Percentiles rank a stretch among this genome's conserved stretches.
Conservation (phyloP, 2,329 filamentous ascomycete species). For the Colletotrichum neosansevieriae region DNA sequence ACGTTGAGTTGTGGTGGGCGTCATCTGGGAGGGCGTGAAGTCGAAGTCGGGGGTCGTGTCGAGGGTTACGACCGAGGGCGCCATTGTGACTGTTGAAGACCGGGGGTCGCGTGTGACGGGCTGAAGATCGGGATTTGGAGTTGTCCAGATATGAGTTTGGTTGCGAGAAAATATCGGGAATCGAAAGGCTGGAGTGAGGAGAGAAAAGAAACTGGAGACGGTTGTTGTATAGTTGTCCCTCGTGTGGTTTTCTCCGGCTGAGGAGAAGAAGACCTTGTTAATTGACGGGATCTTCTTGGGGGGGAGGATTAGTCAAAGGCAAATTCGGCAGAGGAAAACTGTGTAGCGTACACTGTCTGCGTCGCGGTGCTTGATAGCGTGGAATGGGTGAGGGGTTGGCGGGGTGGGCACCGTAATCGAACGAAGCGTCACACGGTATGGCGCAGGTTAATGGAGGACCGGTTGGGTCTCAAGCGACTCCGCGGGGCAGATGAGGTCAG, state of each 20-base stretch:
- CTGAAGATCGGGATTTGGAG: not conserved
- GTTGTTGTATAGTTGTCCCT: not conserved
- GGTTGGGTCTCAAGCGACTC: not conserved
- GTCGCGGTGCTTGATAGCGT: conserved; percentile 35
- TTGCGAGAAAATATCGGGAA: not conserved
- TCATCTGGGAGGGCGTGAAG: conserved; percentile 45
- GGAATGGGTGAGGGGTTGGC: conserved; percentile 39
- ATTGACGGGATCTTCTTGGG: conserved; percentile 6
- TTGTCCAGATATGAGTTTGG: not conserved
- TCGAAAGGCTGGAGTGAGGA: not conserved
- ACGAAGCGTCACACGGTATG: conserved; percentile 20
- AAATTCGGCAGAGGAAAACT: conserved; percentile 21
- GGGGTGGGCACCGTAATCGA: conserved; percentile 36
- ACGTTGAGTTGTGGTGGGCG: conserved; percentile 38
- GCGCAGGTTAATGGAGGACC: not conserved
- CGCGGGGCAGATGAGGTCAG: not conserved
- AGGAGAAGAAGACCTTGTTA: not conserved
- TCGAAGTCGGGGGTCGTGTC: conserved; percentile 68
- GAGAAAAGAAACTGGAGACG: not conserved
- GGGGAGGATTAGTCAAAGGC: conserved; percentile 36
- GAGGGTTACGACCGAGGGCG: conserved; percentile 65
- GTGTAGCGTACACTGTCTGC: conserved; percentile 32
- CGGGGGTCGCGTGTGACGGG: conserved; percentile 5
- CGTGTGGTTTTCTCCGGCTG: not conserved
- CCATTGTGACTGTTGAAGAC: conserved; percentile 53